phyloP scores from a whole-genome alignment of 495 filamentous ascomycete genomes.

The Penicillium paxilli region DNA sequence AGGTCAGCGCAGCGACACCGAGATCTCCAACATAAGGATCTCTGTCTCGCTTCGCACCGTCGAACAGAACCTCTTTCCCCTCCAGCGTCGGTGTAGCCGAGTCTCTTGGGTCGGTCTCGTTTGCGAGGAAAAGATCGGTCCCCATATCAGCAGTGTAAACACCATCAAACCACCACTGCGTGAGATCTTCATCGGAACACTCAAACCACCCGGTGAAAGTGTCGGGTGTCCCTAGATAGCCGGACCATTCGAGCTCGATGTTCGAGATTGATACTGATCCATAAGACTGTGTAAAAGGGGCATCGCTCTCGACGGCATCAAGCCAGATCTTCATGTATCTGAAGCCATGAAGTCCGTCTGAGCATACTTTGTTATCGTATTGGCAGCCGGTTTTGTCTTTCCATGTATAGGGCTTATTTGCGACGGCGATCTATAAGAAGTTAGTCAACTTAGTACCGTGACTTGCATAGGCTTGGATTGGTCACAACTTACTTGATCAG shows the following conservation, averaged over 20 bases:
- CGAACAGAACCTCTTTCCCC: constrained; percentile 42
- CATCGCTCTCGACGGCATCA: constrained; percentile 37
- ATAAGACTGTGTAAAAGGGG: constrained; percentile 37
- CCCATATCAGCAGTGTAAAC: constrained; percentile 48
- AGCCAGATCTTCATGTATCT: constrained; percentile 47
- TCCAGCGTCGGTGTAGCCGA: constrained; percentile 35
- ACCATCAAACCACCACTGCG: constrained; percentile 50
- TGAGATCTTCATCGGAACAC: constrained; percentile 44
- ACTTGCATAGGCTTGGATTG: not conserved
- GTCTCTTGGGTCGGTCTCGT: constrained; percentile 37
- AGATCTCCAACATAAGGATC: constrained; percentile 51
- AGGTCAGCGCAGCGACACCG: constrained; percentile 41
- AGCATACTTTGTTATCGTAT: constrained; percentile 38
- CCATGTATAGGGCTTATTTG: constrained; percentile 37
- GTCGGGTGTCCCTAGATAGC: constrained; percentile 41
- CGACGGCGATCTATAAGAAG: constrained; percentile 34
- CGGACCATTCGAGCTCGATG: constrained; percentile 38
- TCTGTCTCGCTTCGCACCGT: constrained; percentile 50
- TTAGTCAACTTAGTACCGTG: not conserved
- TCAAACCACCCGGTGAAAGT: constrained; percentile 50
- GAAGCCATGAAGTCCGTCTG: constrained; percentile 50
- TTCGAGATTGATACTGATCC: constrained; percentile 37
- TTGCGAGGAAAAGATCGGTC: constrained; percentile 36
- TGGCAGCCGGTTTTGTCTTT: constrained; percentile 38
- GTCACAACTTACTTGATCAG: constrained; percentile 7